phyloP scores from a whole-genome alignment of 305 asterid genomes.

The Fraxinus platypoda region DNA sequence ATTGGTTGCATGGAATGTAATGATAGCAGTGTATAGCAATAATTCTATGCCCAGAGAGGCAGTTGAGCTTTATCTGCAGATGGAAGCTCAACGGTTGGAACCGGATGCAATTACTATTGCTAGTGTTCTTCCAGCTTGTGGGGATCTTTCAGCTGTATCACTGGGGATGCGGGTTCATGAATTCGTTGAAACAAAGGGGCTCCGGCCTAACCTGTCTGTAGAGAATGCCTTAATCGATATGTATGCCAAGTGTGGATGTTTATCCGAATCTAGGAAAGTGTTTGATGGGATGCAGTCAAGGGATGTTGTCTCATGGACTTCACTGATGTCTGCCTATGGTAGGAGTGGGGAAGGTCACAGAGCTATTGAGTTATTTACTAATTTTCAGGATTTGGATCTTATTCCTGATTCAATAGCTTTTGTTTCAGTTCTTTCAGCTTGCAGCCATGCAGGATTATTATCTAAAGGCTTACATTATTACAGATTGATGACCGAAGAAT shows the following conservation, averaged over 20 bases:
- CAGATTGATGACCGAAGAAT: slow-evolving; percentile 57
- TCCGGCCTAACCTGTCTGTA: slow-evolving; percentile 60
- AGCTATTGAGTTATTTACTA: slow-evolving; percentile 56
- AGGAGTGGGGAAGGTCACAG: slow-evolving; percentile 68
- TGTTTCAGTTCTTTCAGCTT: slow-evolving; percentile 81
- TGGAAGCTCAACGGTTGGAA: slow-evolving; percentile 54
- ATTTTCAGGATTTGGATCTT: slow-evolving; percentile 53
- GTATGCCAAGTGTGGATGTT: slow-evolving; percentile 88
- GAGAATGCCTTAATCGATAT: slow-evolving; percentile 86
- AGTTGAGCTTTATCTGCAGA: slow-evolving; percentile 49
- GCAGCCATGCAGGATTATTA: slow-evolving; percentile 82
- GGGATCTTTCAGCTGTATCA: slow-evolving; percentile 67
- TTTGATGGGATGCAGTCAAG: slow-evolving; percentile 57
- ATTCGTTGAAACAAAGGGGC: slow-evolving; percentile 39
- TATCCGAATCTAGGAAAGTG: slow-evolving; percentile 70
- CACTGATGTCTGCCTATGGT: slow-evolving; percentile 79
- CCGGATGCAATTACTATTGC: slow-evolving; percentile 66
- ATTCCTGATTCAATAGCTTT: slow-evolving; percentile 82
- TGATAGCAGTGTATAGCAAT: slow-evolving; percentile 64
- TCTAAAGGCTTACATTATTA: slow-evolving; percentile 54
- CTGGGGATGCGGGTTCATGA: slow-evolving; percentile 64
- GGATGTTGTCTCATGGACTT: slow-evolving; percentile 92
- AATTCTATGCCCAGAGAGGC: slow-evolving; percentile 75
- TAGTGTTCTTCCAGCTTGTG: slow-evolving; percentile 86
- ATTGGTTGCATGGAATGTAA: slow-evolving; percentile 80